Conservation (phyloP, 305 asterid species). For the Lippia alba region DNA sequence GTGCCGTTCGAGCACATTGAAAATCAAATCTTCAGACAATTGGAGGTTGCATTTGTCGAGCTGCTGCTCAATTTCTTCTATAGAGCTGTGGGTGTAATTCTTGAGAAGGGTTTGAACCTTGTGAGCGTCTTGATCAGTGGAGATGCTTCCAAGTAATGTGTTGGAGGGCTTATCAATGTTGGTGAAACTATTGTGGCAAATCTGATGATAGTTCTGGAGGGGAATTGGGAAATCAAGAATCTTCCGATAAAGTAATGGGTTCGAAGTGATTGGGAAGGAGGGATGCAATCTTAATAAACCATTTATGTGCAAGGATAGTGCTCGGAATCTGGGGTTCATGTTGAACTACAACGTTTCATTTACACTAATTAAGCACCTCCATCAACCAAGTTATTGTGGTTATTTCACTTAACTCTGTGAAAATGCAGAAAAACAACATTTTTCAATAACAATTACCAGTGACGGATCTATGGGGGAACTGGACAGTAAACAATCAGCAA, state of each 20-base stretch:
- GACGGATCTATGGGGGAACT: too few species aligned
- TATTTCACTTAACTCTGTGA: too few species aligned
- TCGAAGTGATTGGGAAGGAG: slow-evolving; percentile 13
- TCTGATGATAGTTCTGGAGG: slow-evolving; percentile 34
- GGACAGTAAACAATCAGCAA: too few species aligned
- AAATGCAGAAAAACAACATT: too few species aligned
- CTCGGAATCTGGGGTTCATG: slow-evolving; percentile 47
- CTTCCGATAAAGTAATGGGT: slow-evolving; percentile 27
- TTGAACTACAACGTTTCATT: slow-evolving; percentile 7
- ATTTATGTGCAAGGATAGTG: slow-evolving; percentile 32
- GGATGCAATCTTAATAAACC: slow-evolving; percentile 19
- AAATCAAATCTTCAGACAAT: slow-evolving; percentile 59
- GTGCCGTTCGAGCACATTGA: slow-evolving; percentile 70
- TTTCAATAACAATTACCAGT: too few species aligned
- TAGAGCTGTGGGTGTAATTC: slow-evolving; percentile 40
- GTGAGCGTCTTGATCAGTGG: slow-evolving; percentile 49
- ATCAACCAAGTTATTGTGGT: too few species aligned
- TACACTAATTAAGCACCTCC: not conserved
- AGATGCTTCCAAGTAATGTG: slow-evolving; percentile 26
- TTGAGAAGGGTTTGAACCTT: slow-evolving; percentile 59
- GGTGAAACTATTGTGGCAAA: slow-evolving; percentile 16
- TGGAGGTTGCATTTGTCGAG: slow-evolving; percentile 45
- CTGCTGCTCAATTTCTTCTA: slow-evolving; percentile 45
- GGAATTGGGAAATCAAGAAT: slow-evolving; percentile 19
- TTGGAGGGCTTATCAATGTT: slow-evolving; percentile 11